phyloP scores from a whole-genome alignment of 1,284 basidiomycete genomes.

The Kwoniella shivajii region DNA sequence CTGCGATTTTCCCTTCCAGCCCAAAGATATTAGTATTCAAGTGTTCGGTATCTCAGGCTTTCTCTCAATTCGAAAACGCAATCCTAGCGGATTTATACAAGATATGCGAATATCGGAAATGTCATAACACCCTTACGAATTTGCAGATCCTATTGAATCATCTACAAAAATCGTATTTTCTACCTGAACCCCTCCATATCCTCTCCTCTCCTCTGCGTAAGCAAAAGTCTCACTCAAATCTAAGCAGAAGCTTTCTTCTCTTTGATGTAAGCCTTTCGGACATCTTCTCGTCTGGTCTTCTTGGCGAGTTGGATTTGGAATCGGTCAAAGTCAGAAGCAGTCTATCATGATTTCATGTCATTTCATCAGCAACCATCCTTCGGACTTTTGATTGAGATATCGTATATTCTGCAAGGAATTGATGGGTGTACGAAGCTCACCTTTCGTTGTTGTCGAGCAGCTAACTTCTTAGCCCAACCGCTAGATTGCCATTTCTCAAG shows the following conservation, averaged over 20 bases:
- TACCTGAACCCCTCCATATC: background rate
- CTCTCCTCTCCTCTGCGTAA: background rate
- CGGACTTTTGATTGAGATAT: background rate
- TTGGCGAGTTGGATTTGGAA: slow-evolving; percentile 64
- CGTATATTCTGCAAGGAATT: background rate
- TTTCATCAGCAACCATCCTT: background rate
- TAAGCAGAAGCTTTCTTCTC: slow-evolving; percentile 56
- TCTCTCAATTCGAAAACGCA: too few species aligned
- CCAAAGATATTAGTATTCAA: too few species aligned
- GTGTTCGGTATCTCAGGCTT: too few species aligned
- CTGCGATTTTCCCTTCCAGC: too few species aligned
- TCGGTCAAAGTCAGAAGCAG: slow-evolving; percentile 87
- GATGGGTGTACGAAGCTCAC: slow-evolving; percentile 35
- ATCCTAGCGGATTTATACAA: too few species aligned
- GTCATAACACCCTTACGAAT: slow-evolving; percentile 2
- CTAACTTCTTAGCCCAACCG: slow-evolving; percentile 88
- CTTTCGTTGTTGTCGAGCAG: slow-evolving; percentile 74
- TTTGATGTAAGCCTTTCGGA: slow-evolving; percentile 56
- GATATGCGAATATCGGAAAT: slow-evolving; percentile 8
- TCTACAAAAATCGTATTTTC: background rate
- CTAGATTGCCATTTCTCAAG: slow-evolving; percentile 69
- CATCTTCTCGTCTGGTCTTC: slow-evolving; percentile 58
- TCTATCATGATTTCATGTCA: slow-evolving; percentile 18
- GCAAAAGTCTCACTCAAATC: slow-evolving; percentile 7
- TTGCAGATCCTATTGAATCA: background rate